These are phyloP conservation scores for Penicillium dipodomyicola DNA, from an alignment of 495 filamentous ascomycete species.

Conservation along the genomic window DNA sequence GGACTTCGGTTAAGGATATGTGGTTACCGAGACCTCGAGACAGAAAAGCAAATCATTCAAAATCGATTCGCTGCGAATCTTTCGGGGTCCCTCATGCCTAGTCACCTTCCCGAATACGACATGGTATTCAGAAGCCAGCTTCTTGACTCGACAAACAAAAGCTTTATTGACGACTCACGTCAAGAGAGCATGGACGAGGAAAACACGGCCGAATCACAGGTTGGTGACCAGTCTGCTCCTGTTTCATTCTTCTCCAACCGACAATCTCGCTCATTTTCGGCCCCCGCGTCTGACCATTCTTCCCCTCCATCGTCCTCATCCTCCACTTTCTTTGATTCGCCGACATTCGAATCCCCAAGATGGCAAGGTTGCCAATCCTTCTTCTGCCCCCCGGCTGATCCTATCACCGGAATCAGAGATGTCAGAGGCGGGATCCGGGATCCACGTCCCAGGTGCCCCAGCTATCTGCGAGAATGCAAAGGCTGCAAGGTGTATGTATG, in stretches of 20 bases:
- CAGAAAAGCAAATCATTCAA: slow-evolving; percentile 49
- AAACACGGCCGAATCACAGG: slow-evolving; percentile 19
- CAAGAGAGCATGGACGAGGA: slow-evolving; percentile 28
- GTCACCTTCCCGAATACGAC: slow-evolving; percentile 20
- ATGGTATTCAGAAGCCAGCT: slow-evolving; percentile 36
- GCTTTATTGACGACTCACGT: slow-evolving; percentile 39
- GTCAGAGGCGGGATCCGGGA: slow-evolving; percentile 44
- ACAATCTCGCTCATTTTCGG: slow-evolving; percentile 33
- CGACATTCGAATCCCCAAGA: slow-evolving; percentile 32
- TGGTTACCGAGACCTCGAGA: slow-evolving; percentile 55
- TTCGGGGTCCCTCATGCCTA: slow-evolving; percentile 11
- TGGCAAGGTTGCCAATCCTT: slow-evolving; percentile 61
- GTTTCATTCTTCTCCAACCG: slow-evolving; percentile 18
- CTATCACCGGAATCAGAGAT: slow-evolving; percentile 6
- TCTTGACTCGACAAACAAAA: slow-evolving; percentile 41
- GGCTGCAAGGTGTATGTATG: slow-evolving; percentile 57
- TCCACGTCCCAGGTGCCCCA: slow-evolving; percentile 49
- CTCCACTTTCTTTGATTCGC: slow-evolving; percentile 32
- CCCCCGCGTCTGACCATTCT: slow-evolving; percentile 43
- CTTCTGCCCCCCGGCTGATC: slow-evolving; percentile 45
- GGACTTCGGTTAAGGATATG: slow-evolving; percentile 58
- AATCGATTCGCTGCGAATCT: slow-evolving; percentile 21
- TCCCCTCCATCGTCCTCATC: slow-evolving; percentile 41
- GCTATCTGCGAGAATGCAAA: slow-evolving; percentile 51
- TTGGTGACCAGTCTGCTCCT: slow-evolving; percentile 15